Base-by-base conservation (phyloP, 352 stramenopile species). In the Phytophthora nicotianae region DNA sequence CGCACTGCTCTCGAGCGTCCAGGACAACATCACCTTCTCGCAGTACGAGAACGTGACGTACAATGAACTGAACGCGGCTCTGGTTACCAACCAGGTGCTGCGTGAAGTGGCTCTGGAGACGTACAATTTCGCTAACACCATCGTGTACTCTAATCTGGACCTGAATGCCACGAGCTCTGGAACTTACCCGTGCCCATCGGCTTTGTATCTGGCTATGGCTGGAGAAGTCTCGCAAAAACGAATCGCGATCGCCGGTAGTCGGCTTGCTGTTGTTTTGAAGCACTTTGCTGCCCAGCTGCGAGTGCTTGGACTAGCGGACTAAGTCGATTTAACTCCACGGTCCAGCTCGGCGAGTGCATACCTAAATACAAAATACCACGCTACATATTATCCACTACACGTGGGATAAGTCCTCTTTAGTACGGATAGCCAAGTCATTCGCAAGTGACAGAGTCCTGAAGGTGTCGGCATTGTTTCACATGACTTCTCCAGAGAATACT, bases 201-300 rank as follows among this genome's bases (percentile, higher is more conserved):
- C 62, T 17, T 45, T 56, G 13, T 88, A 86, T 64, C 41, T 80
- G 5, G 35, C 49, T 0, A 65, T 74, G 70, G 70, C 68, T 0
- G 63, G 66, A 5, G 53, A 54, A 9, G 56, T 85, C 13, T 65
- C 75, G n/a, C 83, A 89, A 67, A 56, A 70, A 17, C 78, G 77
- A 11, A 81, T 88, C 38, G 72, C 77, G 1, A 48, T 81, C 14
- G 82, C 62, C n/a, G 82, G 79, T 54, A 74, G 69, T n/a, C 79
- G 82, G n/a, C 77, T 91, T 26, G 71, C 79, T 4, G 72, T 89
- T 2, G 58, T 91, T 7, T 61, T 91, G 10, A 88, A 76, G 51
- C 70, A 90, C 57, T 72, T 88, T 35, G 79, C 75, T 5, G 60
- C 72, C 35, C 78, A 87, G 50, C 53, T 90, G 24, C 72, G 78